Percentiles rank a stretch among this genome's conserved stretches.
Evolutionary conservation across 2,329 filamentous ascomycete genomes (phyloP).

Genomic region (Epichloe brachyelytri): DNA sequence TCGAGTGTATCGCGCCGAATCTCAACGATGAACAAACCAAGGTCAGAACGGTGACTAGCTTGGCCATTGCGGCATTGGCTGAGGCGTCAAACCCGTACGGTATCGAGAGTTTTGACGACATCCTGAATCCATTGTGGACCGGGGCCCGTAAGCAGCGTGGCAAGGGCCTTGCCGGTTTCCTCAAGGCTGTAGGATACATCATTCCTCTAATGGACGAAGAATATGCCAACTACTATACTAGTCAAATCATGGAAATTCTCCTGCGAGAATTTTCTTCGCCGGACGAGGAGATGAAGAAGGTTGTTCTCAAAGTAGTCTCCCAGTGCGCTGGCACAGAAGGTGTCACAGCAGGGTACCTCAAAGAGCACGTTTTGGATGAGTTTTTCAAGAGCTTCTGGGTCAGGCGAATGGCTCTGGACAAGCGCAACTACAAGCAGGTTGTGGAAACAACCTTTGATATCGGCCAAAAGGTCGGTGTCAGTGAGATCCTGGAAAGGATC

Average conservation of each 20-base stretch:
- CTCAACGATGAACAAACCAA: conserved; percentile 97
- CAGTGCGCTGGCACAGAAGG: conserved; percentile 91
- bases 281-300: conserved; percentile 99
- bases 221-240: conserved; percentile 97
- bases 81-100: conserved; percentile 96
- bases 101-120: conserved; percentile 98
- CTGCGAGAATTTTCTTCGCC: conserved; percentile 92
- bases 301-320: conserved; percentile 92
- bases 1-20: conserved; percentile 92
- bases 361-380: conserved; percentile 86
- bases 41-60: conserved; percentile 86
- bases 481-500: conserved; percentile 86
- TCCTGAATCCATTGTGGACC: conserved; percentile 93
- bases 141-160: conserved; percentile 92
- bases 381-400: conserved; percentile 99
- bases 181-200: conserved; percentile 96
- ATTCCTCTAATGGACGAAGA: conserved; percentile 99
- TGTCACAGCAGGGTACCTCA: conserved; percentile 87
- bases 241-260: conserved; percentile 97
- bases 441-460: conserved; percentile 97
- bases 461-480: conserved; percentile 92
- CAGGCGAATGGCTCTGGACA: conserved; percentile 88
- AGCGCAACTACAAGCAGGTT: conserved; percentile 94
- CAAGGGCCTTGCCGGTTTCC: conserved; percentile 86
- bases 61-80: conserved; percentile 87